Conservation (phyloP, 768 basidiomycete species). For the Mycena olivaceomarginata region DNA sequence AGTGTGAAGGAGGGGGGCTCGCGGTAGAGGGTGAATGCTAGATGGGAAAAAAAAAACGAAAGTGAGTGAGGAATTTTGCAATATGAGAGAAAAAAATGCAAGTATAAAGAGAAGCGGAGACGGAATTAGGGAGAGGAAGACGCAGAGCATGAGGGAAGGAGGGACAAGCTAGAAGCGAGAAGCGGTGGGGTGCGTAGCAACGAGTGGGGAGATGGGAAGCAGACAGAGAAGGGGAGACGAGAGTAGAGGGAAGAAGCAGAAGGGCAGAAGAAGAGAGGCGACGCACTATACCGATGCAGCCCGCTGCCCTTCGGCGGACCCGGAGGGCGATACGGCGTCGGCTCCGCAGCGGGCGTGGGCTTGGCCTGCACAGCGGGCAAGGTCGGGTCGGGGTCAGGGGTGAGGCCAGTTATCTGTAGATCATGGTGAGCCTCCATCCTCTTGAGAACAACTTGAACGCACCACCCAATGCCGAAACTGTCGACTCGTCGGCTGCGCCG, state of each 20-base stretch:
- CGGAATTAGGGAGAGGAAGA: too few relatives aligned
- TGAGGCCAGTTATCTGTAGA: slow-evolving; percentile 31
- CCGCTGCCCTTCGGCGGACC: slow-evolving; percentile 40
- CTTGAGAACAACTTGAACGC: slow-evolving; percentile 23
- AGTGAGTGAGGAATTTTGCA: background rate
- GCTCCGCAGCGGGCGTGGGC: slow-evolving; percentile 11
- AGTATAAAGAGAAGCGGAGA: too few relatives aligned
- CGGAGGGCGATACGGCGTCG: slow-evolving; percentile 25
- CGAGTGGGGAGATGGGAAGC: too few relatives aligned
- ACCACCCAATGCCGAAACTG: slow-evolving; percentile 62
- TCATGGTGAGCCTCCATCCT: background rate
- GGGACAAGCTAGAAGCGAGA: too few relatives aligned
- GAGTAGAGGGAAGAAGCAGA: too few relatives aligned
- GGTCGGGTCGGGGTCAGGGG: background rate
- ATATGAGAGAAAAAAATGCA: background rate
- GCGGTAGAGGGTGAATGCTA: slow-evolving; percentile 12
- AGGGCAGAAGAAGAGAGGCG: too few relatives aligned
- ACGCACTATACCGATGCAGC: slow-evolving; percentile 40
- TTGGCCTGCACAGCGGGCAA: slow-evolving; percentile 24
- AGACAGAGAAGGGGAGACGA: too few relatives aligned
- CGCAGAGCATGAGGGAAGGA: too few relatives aligned
- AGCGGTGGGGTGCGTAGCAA: too few relatives aligned
- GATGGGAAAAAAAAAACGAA: background rate
- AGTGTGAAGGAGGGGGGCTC: slow-evolving; percentile 25
- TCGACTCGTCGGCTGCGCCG: slow-evolving; percentile 42